Percentiles rank a stretch among this genome's conserved stretches.
phyloP scores from a whole-genome alignment of 139 green algal species.

The Volvox africanus region DNA sequence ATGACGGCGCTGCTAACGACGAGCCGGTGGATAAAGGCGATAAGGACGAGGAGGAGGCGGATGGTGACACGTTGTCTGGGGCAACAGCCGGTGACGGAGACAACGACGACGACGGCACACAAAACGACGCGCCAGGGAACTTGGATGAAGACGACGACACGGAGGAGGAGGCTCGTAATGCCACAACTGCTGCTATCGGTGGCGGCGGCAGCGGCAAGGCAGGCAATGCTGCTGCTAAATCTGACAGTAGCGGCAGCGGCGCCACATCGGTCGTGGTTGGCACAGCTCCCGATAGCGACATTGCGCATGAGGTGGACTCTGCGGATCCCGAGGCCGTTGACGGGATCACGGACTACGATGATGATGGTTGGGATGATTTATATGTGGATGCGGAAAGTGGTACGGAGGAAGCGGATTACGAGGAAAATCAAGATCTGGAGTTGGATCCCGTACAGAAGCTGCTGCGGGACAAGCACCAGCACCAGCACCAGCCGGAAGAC shows the following conservation, averaged over 20 bases:
- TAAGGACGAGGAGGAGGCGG: not conserved
- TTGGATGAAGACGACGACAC: not conserved
- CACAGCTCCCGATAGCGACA: no score
- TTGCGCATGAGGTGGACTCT: not conserved
- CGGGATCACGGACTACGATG: conserved; percentile 1
- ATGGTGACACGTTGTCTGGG: not conserved
- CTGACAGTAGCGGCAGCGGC: no score
- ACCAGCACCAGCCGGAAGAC: not conserved
- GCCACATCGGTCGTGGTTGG: no score
- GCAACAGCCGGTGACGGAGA: not conserved
- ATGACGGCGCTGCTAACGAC: not conserved
- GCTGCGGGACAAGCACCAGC: not conserved
- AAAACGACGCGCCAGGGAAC: not conserved
- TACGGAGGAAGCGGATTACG: not conserved
- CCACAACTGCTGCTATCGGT: not conserved
- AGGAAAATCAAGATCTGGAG: not conserved
- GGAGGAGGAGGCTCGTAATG: not conserved
- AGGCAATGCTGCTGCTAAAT: not conserved
- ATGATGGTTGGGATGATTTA: not conserved
- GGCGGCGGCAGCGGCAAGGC: not conserved
- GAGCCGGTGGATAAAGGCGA: not conserved
- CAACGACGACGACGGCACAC: not conserved
- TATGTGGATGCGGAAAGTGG: not conserved
- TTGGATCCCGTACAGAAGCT: not conserved
- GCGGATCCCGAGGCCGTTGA: not conserved